Base-by-base conservation (phyloP, 352 stramenopile species). In the Globisporangium rhizosaccharum region DNA sequence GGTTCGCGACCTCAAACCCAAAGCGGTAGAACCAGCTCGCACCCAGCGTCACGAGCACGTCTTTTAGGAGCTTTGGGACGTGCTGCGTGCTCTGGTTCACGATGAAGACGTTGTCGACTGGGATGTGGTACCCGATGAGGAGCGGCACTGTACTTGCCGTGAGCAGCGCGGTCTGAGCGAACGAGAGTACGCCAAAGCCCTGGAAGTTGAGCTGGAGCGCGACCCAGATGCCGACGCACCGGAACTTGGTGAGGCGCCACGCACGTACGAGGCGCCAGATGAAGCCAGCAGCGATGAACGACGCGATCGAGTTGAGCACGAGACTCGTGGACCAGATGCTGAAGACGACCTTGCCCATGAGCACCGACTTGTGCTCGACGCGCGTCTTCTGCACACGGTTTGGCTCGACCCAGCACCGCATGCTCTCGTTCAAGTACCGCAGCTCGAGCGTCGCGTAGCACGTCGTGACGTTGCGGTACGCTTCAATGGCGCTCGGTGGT, bases 321-420 rank as follows among this genome's bases (percentile, higher is more conserved):
- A 72, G 55, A 9, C 67, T 72, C 51, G 72, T 73, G n/a, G 67
- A 72, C 70, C 70, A 77, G 52, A 70, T 75, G 51, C 70, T 75
- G 57, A 66, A 77, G 12, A 71, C 61, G 44, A 77, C 48, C 48
- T 66, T 66, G 12, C 61, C 63, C n/a, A 77, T 51, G 2, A 65
- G 46, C 20, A 66, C 56, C 0, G 67, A 67, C 23, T 63, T 58
- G 57, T 70, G 69, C 36, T 63, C 50, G 7, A 65, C 59, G 33
- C 66, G 69, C 20, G 25, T 70, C 20, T 53, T 53, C 6, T 41
- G 59, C 1, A 66, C 25, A 28, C 62, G 71, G 26, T 39, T 62
- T 11, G 66, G 67, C 61, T 77, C 70, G 45, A 73, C 58, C 70
- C 70, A 77, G 59, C 70, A 77, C n/a, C 63, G 60, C 44, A 65